phyloP scores from a whole-genome alignment of 2,329 filamentous ascomycete genomes.

The Aschersonia sp. region DNA sequence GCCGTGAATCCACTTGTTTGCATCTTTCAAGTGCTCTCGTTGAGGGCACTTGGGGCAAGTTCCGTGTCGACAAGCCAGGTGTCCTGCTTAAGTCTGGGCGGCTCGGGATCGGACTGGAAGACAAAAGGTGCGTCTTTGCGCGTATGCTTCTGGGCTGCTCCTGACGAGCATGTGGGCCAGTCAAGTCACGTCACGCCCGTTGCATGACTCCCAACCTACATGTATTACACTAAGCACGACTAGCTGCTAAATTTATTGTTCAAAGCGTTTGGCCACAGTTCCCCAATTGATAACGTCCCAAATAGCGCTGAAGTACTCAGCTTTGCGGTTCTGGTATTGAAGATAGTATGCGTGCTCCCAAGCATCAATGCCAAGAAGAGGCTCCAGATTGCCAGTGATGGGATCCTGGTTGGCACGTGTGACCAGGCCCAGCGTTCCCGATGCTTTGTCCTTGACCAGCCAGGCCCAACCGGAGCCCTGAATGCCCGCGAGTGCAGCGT shows the following conservation, averaged over 20 bases:
- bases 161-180: no score
- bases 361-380: slow-evolving; percentile 78
- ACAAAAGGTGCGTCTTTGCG: no score
- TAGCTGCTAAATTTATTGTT: slow-evolving; percentile 20
- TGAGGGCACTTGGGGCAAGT: not conserved
- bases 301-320: slow-evolving; percentile 83
- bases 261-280: slow-evolving; percentile 65
- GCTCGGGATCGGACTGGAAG: no score
- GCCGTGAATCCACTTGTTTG: not conserved
- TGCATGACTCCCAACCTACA: not conserved
- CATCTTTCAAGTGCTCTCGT: not conserved
- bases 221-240: not conserved
- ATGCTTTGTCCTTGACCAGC: slow-evolving; percentile 59
- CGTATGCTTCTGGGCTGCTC: no score
- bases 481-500: slow-evolving; percentile 54
- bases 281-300: slow-evolving; percentile 98
- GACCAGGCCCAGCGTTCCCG: slow-evolving; percentile 46
- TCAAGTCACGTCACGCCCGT: not conserved
- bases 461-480: slow-evolving; percentile 88
- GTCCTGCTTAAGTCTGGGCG: no score
- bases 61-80: no score
- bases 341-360: slow-evolving; percentile 97
- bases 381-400: slow-evolving; percentile 67
- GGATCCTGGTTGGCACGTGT: slow-evolving; percentile 82
- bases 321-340: slow-evolving; percentile 94